Base-by-base conservation (phyloP, 352 stramenopile genomes). In the Pythium folliculosum region DNA sequence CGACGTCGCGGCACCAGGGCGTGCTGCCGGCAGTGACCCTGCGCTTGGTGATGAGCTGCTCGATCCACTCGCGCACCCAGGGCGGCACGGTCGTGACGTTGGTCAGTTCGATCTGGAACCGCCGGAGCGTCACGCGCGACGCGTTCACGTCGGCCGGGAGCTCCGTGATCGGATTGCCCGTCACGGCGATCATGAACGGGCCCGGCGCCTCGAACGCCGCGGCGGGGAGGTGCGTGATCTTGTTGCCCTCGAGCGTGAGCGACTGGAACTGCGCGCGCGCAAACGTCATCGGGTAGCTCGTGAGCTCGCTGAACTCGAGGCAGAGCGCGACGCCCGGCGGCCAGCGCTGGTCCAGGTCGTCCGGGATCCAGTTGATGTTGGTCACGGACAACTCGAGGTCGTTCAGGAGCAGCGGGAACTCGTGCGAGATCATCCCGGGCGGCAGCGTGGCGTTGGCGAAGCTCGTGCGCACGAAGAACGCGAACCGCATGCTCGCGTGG, bases 331-430 rank as follows among this genome's bases (percentile, higher is more conserved):
- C 23, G 9, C 23, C 27, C 9, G 25, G 48, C 12, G 69, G 63
- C 70, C 76, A 88, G 30, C 67, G 73, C 16, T 59, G 25, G 49
- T 76, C 59, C 2, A 88, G 38, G 60, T 82, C 53, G 17, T 72
- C 64, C 0, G 81, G 76, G 12, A 88, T 23, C 7, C 25, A 21
- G 0, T 53, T 62, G 1, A 84, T 57, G 54, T 85, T 88, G 5
- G 77, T 76, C 2, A 73, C 65, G 5, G 65, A 75, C 30, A 88
- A 63, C 48, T 84, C 71, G 32, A 88, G 64, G 43, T 85, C 77
- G 17, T 60, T 53, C 5, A 86, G 27, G 3, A 49, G 54, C 2
- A 59, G 35, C 1, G 79, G 77, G 27, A 84, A 82, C 14, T 81
- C 60, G 5, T 19, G 21, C 1, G 68, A 78, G n/a, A 79, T 50